These are phyloP conservation scores for Globisporangium mamillatum DNA, from an alignment of 352 stramenopile species.

Conservation along the genomic window DNA sequence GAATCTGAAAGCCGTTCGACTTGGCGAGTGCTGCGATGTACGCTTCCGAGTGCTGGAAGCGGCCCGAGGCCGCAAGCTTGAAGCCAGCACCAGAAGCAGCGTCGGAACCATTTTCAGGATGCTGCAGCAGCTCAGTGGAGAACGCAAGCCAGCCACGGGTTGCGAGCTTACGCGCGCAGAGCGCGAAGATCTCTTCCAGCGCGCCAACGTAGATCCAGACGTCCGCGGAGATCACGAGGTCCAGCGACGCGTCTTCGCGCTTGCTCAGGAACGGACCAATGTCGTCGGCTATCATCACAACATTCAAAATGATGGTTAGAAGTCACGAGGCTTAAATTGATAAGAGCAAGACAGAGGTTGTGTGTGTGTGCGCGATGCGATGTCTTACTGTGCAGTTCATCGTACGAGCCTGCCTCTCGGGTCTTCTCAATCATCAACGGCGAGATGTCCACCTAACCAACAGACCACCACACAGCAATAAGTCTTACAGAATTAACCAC, in stretches of 20 bases:
- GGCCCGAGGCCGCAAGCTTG: slow-evolving; percentile 61
- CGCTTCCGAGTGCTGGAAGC: slow-evolving; percentile 71
- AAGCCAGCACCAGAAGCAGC: slow-evolving; percentile 18
- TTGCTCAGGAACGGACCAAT: slow-evolving; percentile 53
- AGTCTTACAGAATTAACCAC: background rate
- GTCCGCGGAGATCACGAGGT: slow-evolving; percentile 74
- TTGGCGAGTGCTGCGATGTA: slow-evolving; percentile 52
- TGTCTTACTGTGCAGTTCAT: slow-evolving; percentile 62
- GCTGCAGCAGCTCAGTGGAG: slow-evolving; percentile 55
- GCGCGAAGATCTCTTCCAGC: slow-evolving; percentile 55
- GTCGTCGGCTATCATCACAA: slow-evolving; percentile 33
- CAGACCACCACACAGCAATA: slow-evolving; percentile 1
- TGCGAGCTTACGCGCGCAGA: slow-evolving; percentile 46
- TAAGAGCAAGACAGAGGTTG: background rate
- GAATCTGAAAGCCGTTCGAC: slow-evolving; percentile 39
- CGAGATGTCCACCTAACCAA: slow-evolving; percentile 67
- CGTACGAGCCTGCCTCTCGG: slow-evolving; percentile 53
- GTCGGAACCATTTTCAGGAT: background rate
- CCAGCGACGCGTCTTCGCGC: slow-evolving; percentile 37
- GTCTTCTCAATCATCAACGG: slow-evolving; percentile 82
- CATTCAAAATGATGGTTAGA: slow-evolving; percentile 1
- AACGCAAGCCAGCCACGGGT: slow-evolving; percentile 53
- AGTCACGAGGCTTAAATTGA: background rate
- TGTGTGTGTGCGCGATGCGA: background rate
- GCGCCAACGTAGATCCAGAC: slow-evolving; percentile 88